Evolutionary conservation across 176 grass and related monocot genomes (phyloP), one percentile per base, ranked within the genome.

Genomic region (Leersia perrieri): DNA sequence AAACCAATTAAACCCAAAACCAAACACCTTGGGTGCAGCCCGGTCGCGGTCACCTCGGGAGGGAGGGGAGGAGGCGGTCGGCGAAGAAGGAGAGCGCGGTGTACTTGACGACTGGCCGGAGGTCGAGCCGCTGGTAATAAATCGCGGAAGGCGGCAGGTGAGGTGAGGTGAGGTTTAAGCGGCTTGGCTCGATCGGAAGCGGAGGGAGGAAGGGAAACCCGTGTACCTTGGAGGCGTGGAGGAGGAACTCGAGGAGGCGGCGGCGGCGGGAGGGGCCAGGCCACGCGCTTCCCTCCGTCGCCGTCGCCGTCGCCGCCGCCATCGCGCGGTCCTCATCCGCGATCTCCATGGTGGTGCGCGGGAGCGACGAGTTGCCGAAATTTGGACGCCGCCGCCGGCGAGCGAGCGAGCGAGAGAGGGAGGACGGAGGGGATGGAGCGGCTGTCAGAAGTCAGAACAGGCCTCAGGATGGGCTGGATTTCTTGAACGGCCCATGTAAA

Each of bases 41-140:
- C 68, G 10, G 34, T 55, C 53, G 67, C 36, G 8, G 12, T 84
- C 72, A 89, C 92, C 92, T 92, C 22, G 85, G 83, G 65, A 92
- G 81, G 27, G 88, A 76, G 23, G 92, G 92, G 69, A 92, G 78
- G 70, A 98, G 87, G 60, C 90, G 86, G 0, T 76, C 86, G 10
- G 85, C 80, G 80, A 98, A 93, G 86, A 98, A 94, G 10, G 66
- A 26, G 57, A 98, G 81, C 39, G 92, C 83, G 20, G 90, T 77
- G 81, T 94, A 98, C 86, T 98, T 98, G 80, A 98, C 90, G 35
- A 98, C 22, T 8, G 95, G 90, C 1, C 40, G 70, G 57, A 89
- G 42, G 77, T 98, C 90, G 74, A 98, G 95, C 77, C 89, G 80
- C 95, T 98, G 33, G 66, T 11, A 26, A 45, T 12, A 62, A 74